Percentiles rank a stretch among this genome's conserved stretches.
Evolutionary conservation across 176 grass and related monocot species (phyloP).

Genomic region (Chloris gayana): DNA sequence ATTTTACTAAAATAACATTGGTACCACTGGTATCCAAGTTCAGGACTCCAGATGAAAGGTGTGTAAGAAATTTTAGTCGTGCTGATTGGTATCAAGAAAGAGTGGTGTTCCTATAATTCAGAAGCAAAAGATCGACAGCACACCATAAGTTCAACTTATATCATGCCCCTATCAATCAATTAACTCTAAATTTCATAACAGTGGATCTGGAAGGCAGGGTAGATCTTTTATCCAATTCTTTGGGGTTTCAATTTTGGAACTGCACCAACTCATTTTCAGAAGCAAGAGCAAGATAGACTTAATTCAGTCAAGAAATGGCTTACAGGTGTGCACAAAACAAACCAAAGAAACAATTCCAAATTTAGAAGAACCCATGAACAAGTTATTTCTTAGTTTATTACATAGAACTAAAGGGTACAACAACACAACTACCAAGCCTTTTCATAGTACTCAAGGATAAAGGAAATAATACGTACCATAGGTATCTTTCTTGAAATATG

Average conservation of each 20-base stretch:
- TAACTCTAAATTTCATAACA: background rate
- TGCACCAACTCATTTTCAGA: slow-evolving; percentile 2
- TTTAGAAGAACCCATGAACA: slow-evolving; percentile 1
- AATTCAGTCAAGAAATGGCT: slow-evolving; percentile 13
- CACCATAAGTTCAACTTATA: slow-evolving; percentile 20
- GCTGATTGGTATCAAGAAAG: slow-evolving; percentile 15
- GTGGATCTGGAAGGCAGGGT: background rate
- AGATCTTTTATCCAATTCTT: slow-evolving; percentile 16
- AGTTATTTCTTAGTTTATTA: background rate
- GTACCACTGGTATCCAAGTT: slow-evolving; percentile 16
- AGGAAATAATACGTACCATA: slow-evolving; percentile 47
- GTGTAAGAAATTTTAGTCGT: slow-evolving; percentile 2
- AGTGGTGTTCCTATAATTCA: slow-evolving; percentile 23
- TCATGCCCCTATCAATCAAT: slow-evolving; percentile 13
- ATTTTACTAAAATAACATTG: slow-evolving; percentile 21
- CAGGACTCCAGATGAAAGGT: background rate
- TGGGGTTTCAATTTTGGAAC: slow-evolving; percentile 13
- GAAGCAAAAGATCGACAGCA: slow-evolving; percentile 26
- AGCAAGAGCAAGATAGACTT: slow-evolving; percentile 3
- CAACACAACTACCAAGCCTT: too few relatives aligned
- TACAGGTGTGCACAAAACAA: slow-evolving; percentile 2
- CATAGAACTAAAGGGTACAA: background rate
- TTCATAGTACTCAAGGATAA: slow-evolving; percentile 1
- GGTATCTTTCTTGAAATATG: slow-evolving; percentile 64
- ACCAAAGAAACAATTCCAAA: slow-evolving; percentile 17